phyloP scores from a whole-genome alignment of 139 green algal genomes.

The Microglena sp. region DNA sequence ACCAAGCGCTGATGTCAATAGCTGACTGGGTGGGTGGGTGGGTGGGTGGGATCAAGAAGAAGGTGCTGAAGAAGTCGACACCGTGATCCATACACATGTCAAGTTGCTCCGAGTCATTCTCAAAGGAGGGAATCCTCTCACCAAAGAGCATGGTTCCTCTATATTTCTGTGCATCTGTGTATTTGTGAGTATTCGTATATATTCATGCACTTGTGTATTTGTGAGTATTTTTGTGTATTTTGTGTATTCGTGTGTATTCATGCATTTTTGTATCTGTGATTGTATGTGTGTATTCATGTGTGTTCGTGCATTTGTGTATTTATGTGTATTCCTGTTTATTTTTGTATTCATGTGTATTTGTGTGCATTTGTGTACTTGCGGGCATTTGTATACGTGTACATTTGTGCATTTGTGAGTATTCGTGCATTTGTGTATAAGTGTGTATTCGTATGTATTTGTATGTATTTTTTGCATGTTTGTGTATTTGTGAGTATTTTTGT shows the following conservation, averaged over 20 bases:
- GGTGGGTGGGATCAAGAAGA: no score
- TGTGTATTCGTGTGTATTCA: not conserved
- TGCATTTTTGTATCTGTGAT: not conserved
- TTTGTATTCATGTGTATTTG: not conserved
- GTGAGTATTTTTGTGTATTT: not conserved
- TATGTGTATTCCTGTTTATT: not conserved
- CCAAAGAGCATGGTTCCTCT: slow-evolving; percentile 44
- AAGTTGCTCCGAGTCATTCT: slow-evolving; percentile 37
- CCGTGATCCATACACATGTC: slow-evolving; percentile 48
- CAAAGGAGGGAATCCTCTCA: slow-evolving; percentile 37
- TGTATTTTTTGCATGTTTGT: not conserved
- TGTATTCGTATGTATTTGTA: not conserved
- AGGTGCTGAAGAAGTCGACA: slow-evolving; percentile 76
- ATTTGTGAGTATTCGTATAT: not conserved
- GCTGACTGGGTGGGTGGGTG: no score
- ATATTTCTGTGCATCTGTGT: not conserved
- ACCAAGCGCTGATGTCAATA: no score
- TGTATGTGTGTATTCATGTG: not conserved
- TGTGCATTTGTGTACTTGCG: not conserved
- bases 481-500: no score
- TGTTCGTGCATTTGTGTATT: not conserved
- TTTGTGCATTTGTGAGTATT: no score
- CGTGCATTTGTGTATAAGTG: no score
- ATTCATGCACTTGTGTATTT: not conserved
- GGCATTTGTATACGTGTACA: not conserved